Conservation (phyloP, 164 flowering plant species). For the Dillenia suffruticosa region DNA sequence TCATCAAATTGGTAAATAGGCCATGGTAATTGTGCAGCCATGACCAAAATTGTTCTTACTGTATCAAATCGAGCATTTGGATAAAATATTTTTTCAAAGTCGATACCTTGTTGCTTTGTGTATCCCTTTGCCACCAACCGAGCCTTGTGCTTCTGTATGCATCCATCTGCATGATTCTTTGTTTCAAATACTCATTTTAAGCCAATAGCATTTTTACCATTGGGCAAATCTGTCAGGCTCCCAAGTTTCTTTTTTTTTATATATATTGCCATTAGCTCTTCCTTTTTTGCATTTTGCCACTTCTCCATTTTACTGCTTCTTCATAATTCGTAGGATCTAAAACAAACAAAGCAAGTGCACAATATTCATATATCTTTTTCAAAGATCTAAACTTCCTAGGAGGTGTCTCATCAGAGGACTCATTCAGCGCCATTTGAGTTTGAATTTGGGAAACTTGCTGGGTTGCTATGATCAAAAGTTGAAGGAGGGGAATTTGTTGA, state of each 20-base stretch:
- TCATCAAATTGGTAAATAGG: no score
- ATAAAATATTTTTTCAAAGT: neutral
- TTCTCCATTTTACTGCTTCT: constrained; percentile 1
- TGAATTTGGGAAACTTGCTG: no score
- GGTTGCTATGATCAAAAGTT: no score
- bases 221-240: constrained; percentile 6
- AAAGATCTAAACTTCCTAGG: no score
- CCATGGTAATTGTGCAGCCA: constrained; percentile 4
- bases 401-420: no score
- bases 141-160: constrained; percentile 8
- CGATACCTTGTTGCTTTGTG: constrained; percentile 1
- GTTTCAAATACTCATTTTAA: neutral
- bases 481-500: no score
- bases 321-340: neutral
- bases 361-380: no score
- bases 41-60: constrained; percentile 5
- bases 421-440: no score
- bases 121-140: neutral
- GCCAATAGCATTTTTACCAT: neutral
- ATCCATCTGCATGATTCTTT: neutral
- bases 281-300: constrained; percentile 10
- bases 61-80: constrained; percentile 7
- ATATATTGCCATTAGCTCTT: constrained; percentile 3
- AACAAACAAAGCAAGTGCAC: neutral
- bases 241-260: constrained; percentile 8